These are phyloP conservation scores for Pachysolen tannophilus DNA, from an alignment of 805 yeast genomes.

Conservation along the genomic window DNA sequence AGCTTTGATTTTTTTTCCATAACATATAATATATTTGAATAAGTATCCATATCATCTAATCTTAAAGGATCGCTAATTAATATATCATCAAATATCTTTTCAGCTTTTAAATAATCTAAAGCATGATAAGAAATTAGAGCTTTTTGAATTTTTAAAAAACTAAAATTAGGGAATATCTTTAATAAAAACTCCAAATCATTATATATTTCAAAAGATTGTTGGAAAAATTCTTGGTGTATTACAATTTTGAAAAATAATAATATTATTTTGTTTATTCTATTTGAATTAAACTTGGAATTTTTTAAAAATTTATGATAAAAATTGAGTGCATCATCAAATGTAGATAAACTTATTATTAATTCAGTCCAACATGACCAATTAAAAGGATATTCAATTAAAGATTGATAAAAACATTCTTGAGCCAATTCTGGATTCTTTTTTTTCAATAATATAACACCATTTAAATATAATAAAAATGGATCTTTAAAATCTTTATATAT, in stretches of 20 bases:
- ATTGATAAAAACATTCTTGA: slow-evolving; percentile 46
- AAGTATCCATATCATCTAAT: slow-evolving; percentile 84
- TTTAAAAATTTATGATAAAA: slow-evolving; percentile 29
- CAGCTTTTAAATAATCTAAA: slow-evolving; percentile 80
- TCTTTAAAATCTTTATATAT: slow-evolving; percentile 22
- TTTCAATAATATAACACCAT: slow-evolving; percentile 60
- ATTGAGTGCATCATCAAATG: slow-evolving; percentile 50
- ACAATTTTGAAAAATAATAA: slow-evolving; percentile 52
- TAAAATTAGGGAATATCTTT: slow-evolving; percentile 60
- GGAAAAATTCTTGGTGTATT: slow-evolving; percentile 72
- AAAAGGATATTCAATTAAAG: slow-evolving; percentile 64
- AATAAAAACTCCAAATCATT: slow-evolving; percentile 42
- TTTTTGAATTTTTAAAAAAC: slow-evolving; percentile 69
- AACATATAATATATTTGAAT: slow-evolving; percentile 91
- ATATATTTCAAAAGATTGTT: slow-evolving; percentile 45
- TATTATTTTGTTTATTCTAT: slow-evolving; percentile 21
- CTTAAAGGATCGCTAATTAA: slow-evolving; percentile 72
- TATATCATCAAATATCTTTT: slow-evolving; percentile 67
- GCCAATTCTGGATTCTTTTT: slow-evolving; percentile 59
- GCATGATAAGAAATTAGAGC: slow-evolving; percentile 78
- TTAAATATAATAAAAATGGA: slow-evolving; percentile 64
- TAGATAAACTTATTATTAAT: slow-evolving; percentile 49
- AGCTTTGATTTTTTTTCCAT: slow-evolving; percentile 84
- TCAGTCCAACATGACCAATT: slow-evolving; percentile 96
- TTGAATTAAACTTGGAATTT: slow-evolving; percentile 24